phyloP scores from a whole-genome alignment of 106 monocot genomes.

The Amphibolis antarctica region DNA sequence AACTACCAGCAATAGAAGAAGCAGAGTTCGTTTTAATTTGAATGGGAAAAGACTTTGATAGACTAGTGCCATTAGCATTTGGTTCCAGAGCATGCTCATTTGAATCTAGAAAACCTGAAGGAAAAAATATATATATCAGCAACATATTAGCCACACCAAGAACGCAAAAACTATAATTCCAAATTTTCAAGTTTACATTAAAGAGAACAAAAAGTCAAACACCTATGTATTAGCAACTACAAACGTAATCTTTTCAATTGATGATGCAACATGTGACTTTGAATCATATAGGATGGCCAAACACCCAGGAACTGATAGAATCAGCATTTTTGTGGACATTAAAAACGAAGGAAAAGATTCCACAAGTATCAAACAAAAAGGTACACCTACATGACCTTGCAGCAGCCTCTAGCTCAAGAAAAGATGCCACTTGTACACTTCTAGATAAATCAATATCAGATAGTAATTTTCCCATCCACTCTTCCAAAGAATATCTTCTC shows the following conservation, averaged over 20 bases:
- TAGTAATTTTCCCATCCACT: constrained; percentile 87
- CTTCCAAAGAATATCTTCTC: constrained; percentile 91
- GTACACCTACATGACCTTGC: constrained; percentile 77
- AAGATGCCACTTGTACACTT: constrained; percentile 75
- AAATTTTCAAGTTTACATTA: background rate
- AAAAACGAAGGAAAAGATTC: background rate
- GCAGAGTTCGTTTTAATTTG: constrained; percentile 15
- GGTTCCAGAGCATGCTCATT: constrained; percentile 19
- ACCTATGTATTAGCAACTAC: no score
- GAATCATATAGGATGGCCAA: background rate
- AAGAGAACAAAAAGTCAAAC: background rate
- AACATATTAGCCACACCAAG: background rate
- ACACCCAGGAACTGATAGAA: no score
- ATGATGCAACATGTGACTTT: background rate
- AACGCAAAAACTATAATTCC: background rate
- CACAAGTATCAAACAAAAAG: background rate
- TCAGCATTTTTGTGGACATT: background rate
- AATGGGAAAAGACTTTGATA: constrained; percentile 4
- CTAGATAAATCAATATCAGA: constrained; percentile 88
- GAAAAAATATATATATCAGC: background rate
- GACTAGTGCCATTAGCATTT: constrained; percentile 15
- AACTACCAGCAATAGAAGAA: constrained; percentile 31
- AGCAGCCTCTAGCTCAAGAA: constrained; percentile 95
- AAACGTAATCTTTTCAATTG: no score
- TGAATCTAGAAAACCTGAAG: constrained; percentile 61